Percentiles rank a stretch among this genome's conserved stretches.
Evolutionary conservation across 768 basidiomycete genomes (phyloP).

Genomic region (Sistotremastrum niveocremeum): DNA sequence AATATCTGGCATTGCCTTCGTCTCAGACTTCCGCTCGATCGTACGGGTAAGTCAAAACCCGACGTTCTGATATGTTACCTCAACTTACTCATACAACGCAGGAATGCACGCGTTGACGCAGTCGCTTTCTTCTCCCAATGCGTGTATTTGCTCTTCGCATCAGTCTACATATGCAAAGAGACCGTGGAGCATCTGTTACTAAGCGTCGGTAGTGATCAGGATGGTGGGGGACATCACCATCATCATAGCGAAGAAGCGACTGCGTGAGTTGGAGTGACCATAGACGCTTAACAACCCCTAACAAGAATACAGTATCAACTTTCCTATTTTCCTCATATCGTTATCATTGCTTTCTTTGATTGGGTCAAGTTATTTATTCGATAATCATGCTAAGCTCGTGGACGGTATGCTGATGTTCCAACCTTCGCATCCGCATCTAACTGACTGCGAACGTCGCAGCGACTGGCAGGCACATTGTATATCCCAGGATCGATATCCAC

Average conservation of each 20-base stretch:
- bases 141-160: slow-evolving; percentile 88
- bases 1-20: slow-evolving; percentile 25
- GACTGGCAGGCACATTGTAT: slow-evolving; percentile 48
- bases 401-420: slow-evolving; percentile 31
- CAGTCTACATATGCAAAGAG: slow-evolving; percentile 95
- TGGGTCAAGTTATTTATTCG: slow-evolving; percentile 40
- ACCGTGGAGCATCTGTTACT: slow-evolving; percentile 85
- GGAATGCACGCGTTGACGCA: slow-evolving; percentile 54
- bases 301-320: slow-evolving; percentile 37
- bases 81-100: slow-evolving; percentile 12
- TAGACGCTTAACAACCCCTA: neutral
- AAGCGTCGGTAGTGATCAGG: slow-evolving; percentile 23
- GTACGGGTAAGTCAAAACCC: slow-evolving; percentile 44
- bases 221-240: slow-evolving; percentile 42
- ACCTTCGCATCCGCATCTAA: neutral
- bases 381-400: slow-evolving; percentile 53
- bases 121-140: slow-evolving; percentile 76
- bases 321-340: slow-evolving; percentile 45
- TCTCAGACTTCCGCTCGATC: slow-evolving; percentile 23
- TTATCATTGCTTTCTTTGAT: slow-evolving; percentile 44
- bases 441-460: slow-evolving; percentile 21
- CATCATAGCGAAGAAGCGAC: slow-evolving; percentile 29
- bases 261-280: too few relatives aligned
- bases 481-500: slow-evolving; percentile 19
- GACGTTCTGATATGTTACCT: slow-evolving; percentile 14